These are phyloP conservation scores for Mariannaea elegans DNA, from an alignment of 2,329 filamentous ascomycete genomes.

Conservation along the genomic window DNA sequence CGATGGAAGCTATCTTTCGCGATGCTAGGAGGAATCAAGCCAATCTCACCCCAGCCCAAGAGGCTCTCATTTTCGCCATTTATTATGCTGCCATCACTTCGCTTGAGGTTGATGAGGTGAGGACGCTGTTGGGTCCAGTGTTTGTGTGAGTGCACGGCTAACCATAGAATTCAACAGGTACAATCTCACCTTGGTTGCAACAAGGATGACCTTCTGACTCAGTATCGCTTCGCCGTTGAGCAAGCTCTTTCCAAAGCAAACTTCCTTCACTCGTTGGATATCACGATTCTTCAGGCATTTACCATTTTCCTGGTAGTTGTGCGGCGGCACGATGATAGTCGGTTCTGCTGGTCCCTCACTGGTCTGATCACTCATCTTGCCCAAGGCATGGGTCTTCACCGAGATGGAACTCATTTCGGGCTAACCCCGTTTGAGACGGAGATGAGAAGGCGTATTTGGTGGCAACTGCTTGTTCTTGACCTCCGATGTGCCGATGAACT, in stretches of 20 bases:
- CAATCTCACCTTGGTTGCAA: conserved; percentile 53
- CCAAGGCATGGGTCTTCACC: conserved; percentile 68
- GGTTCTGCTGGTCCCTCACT: conserved; percentile 68
- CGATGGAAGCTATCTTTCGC: conserved; percentile 68
- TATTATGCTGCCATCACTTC: conserved; percentile 68
- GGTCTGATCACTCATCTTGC: conserved; percentile 67
- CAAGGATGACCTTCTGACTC: conserved; percentile 55
- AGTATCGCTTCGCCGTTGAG: conserved; percentile 64
- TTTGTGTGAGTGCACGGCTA: conserved; percentile 1
- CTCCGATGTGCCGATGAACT: conserved; percentile 63
- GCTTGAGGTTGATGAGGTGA: conserved; percentile 67
- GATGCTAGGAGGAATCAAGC: conserved; percentile 68
- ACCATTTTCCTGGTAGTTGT: conserved; percentile 63
- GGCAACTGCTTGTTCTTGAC: conserved; percentile 67
- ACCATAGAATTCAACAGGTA: conserved; percentile 24
- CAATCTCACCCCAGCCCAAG: conserved; percentile 63
- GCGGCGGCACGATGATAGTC: conserved; percentile 56
- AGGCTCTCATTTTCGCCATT: conserved; percentile 71
- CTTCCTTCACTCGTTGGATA: conserved; percentile 65
- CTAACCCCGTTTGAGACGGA: conserved; percentile 67
- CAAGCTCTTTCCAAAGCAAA: conserved; percentile 66
- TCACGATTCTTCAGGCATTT: conserved; percentile 67
- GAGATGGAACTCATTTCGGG: conserved; percentile 60
- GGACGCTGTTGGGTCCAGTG: background rate
- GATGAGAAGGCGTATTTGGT: conserved; percentile 69